phyloP scores from a whole-genome alignment of 495 filamentous ascomycete genomes.

The Aspergillus carlsbadensis region DNA sequence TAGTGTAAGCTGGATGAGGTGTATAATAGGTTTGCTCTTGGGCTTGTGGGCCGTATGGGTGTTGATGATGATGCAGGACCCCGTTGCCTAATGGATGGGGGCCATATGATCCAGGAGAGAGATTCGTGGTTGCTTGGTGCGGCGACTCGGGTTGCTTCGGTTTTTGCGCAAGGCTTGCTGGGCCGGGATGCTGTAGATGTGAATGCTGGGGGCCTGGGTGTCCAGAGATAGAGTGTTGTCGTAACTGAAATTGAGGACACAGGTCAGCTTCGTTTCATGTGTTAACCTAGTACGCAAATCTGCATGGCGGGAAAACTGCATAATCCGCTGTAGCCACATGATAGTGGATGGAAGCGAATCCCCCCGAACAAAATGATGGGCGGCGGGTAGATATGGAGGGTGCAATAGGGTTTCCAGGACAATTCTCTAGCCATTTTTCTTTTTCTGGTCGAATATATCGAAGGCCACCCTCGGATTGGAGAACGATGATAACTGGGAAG shows the following conservation, averaged over 20 bases:
- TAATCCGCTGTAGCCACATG: conserved; percentile 1
- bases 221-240: conserved; percentile 26
- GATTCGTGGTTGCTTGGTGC: conserved; percentile 39
- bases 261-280: conserved; percentile 6
- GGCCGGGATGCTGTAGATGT: conserved; percentile 55
- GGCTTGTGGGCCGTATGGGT: conserved; percentile 56
- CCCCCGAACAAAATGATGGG: background rate
- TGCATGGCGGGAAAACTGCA: conserved; percentile 4
- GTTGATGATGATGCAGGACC: conserved; percentile 44
- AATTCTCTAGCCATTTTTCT: too few relatives aligned
- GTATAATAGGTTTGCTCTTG: conserved; percentile 72
- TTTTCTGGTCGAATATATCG: too few relatives aligned
- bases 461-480: too few relatives aligned
- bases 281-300: background rate
- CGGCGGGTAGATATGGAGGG: background rate
- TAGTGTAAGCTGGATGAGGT: conserved; percentile 70
- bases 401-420: background rate
- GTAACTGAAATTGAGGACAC: conserved; percentile 31
- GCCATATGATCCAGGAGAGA: conserved; percentile 59
- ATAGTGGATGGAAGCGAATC: background rate
- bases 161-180: conserved; percentile 63
- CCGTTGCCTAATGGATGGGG: conserved; percentile 46
- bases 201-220: conserved; percentile 34
- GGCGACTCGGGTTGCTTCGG: conserved; percentile 61
- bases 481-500: background rate